Evolutionary conservation across 495 filamentous ascomycete species (phyloP), one percentile per base, ranked within the genome.

Genomic region (Daldinia vernicosa): DNA sequence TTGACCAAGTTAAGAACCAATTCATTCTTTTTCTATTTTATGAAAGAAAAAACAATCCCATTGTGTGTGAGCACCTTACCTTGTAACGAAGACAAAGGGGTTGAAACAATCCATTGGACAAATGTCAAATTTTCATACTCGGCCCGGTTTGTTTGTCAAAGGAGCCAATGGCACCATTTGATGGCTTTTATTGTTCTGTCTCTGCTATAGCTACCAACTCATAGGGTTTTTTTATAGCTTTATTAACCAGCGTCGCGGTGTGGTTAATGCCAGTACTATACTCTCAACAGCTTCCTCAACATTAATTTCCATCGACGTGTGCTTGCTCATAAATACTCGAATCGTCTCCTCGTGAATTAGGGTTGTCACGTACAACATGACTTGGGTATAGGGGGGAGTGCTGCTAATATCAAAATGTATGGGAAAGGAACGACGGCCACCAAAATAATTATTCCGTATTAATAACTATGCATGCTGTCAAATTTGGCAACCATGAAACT

Each of bases 271-370:
- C 26, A 68, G 51, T 60, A 64, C 45, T 58, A 63, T 53, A 27
- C 56, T 60, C 37, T 72, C 54, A 67, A 67, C 32, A 37, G 51
- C 65, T 47, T 65, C 50, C 62, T 68, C 61, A 63, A 67, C 66
- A 72, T 64, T 71, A 75, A 55, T 61, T 37, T 53, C 69, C 63
- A 30, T 53, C 74, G 47, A 66, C 65, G 43, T 70, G 69, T 66
- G 66, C 68, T 55, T 71, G 61, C 63, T 62, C 57, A 69, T 72
- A 63, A 63, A 66, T 70, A 56, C 65, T 70, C 65, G 67, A 72
- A 64, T 70, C 67, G 35, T 73, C 65, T 66, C 61, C 51, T 71
- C 67, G 73, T 69, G 70, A 69, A 71, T 69, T 64, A 65, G 65
- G 60, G 54, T 68, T 66, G 61, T 55, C 70, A 73, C 50, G 66